phyloP scores from a whole-genome alignment of 805 yeast genomes.

The Spencermartinsiella europaea region DNA sequence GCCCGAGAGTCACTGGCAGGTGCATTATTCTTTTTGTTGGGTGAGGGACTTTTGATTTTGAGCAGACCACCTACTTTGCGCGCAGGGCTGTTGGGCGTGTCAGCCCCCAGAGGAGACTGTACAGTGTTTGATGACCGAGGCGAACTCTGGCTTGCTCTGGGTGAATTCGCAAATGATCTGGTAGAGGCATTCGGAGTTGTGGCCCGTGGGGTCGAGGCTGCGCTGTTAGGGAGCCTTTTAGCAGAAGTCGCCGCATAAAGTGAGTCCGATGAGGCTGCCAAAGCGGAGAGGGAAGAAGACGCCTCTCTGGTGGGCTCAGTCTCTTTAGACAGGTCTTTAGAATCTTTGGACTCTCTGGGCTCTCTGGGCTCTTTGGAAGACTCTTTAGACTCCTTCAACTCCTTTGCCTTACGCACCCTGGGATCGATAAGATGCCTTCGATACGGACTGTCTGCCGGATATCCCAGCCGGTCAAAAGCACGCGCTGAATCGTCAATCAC shows the following conservation, averaged over 20 bases:
- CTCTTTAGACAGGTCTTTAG: too few species aligned
- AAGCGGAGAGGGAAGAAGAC: too few species aligned
- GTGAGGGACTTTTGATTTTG: neutral
- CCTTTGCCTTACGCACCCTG: slow-evolving; percentile 13
- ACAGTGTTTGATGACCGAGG: neutral
- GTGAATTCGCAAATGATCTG: neutral
- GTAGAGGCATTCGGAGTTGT: neutral
- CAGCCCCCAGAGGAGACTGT: neutral
- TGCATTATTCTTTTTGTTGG: neutral
- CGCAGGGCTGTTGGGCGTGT: neutral
- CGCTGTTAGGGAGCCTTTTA: neutral
- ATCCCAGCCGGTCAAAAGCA: slow-evolving; percentile 28
- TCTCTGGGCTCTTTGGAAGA: too few species aligned
- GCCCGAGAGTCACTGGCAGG: neutral
- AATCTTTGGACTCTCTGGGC: too few species aligned
- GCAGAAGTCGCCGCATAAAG: neutral
- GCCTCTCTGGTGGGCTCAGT: too few species aligned
- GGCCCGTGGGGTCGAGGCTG: neutral
- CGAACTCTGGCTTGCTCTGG: neutral
- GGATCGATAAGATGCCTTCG: slow-evolving; percentile 29
- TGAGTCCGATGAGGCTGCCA: too few species aligned
- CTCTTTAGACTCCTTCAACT: too few species aligned
- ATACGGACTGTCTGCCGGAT: slow-evolving; percentile 26
- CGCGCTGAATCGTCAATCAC: slow-evolving; percentile 28
- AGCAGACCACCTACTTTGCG: neutral